phyloP scores from a whole-genome alignment of 2,329 filamentous ascomycete genomes.

The Arachnomyces sp. region DNA sequence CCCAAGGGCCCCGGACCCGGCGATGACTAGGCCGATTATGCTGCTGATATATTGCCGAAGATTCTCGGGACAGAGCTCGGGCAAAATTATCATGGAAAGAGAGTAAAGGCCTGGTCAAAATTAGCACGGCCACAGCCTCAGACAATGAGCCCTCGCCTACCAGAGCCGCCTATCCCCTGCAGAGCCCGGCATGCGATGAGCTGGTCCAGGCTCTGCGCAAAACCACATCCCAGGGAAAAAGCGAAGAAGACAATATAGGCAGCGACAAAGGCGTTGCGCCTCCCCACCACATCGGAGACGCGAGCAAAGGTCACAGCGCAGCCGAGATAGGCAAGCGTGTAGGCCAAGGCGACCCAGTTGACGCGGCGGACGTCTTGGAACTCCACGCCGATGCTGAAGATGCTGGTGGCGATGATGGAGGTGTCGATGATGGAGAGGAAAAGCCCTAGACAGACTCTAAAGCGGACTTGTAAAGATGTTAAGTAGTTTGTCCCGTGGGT shows the following conservation, averaged over 20 bases:
- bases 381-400: conserved; percentile 49
- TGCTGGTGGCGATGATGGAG: conserved; percentile 53
- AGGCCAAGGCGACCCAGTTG: conserved; percentile 18
- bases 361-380: conserved; percentile 31
- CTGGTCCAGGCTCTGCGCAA: conserved; percentile 37
- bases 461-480: too few relatives aligned
- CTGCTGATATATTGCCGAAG: too few relatives aligned
- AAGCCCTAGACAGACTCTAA: too few relatives aligned
- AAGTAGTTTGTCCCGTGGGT: too few relatives aligned
- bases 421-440: conserved; percentile 54
- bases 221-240: conserved; percentile 52
- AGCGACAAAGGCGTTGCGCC: conserved; percentile 44
- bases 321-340: conserved; percentile 46
- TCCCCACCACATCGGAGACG: conserved; percentile 48
- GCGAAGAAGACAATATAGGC: conserved; percentile 49
- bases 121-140: too few relatives aligned
- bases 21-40: too few relatives aligned
- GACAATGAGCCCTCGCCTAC: conserved; percentile 28
- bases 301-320: conserved; percentile 51
- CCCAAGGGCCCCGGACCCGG: too few relatives aligned
- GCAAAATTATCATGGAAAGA: too few relatives aligned
- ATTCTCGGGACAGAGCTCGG: too few relatives aligned
- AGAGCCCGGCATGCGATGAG: conserved; percentile 24
- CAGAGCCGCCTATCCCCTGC: conserved; percentile 31
- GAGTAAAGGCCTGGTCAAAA: too few relatives aligned